Percentiles rank a stretch among this genome's conserved stretches.
Evolutionary conservation across 305 asterid species (phyloP).

Genomic region (Rubia tinctorum): DNA sequence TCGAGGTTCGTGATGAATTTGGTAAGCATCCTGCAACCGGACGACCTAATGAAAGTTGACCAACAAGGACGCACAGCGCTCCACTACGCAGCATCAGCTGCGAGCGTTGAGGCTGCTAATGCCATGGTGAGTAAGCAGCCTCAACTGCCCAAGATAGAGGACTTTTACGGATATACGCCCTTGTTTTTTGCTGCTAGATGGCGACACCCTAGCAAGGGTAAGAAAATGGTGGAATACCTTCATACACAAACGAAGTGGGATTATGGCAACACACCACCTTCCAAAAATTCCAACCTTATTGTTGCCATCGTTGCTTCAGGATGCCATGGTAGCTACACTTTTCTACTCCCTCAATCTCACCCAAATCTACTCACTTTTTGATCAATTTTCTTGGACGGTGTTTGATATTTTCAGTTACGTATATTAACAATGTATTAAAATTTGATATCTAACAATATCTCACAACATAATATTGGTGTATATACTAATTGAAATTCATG

Average conservation of each 20-base stretch:
- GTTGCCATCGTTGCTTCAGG: conserved; percentile 9
- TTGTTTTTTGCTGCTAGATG: conserved; percentile 2
- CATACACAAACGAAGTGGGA: background rate
- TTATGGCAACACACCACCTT: background rate
- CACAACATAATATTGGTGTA: too few species aligned
- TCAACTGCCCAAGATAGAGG: background rate
- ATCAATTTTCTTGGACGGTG: too few species aligned
- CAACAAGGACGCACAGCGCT: background rate
- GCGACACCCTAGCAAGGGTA: background rate
- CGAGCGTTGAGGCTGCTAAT: background rate
- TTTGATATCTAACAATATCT: too few species aligned
- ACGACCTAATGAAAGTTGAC: background rate
- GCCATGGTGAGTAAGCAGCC: background rate
- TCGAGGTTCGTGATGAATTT: conserved; percentile 2
- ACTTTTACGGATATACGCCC: background rate
- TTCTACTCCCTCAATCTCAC: too few species aligned
- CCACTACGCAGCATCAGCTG: background rate
- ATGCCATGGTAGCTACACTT: background rate
- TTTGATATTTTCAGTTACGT: too few species aligned
- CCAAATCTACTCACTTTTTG: too few species aligned
- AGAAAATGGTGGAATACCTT: conserved; percentile 5
- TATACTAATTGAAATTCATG: too few species aligned
- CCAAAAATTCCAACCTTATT: background rate
- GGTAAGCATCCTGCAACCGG: background rate
- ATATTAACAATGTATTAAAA: too few species aligned